Base-by-base conservation (phyloP, 371 early-diverging fungal genomes). In the Actinomortierella ambigua region DNA sequence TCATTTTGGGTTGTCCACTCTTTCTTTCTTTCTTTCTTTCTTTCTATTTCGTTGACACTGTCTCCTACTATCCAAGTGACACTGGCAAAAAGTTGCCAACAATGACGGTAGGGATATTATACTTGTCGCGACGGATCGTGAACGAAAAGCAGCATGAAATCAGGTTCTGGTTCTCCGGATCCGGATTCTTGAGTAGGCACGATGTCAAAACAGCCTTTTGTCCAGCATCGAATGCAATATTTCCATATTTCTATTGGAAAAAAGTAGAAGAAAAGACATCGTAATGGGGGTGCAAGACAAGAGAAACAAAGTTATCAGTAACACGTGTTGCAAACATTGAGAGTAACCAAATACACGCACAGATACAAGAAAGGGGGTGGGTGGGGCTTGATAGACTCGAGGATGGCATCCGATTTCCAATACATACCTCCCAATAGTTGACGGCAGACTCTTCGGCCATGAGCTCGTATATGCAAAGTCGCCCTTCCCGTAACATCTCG, bases 141-240 rank as follows among this genome's bases (percentile, higher is more conserved):
- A 96, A 96, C 39, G 93, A 93, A 64, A 95, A 94, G 71, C 94
- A 95, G 69, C 95, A 95, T 27, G 88, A 87, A 40, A 87, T 87
- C 3, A 84, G 83, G 52, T 75, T 84, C 28, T 82, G 81, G 46
- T 65, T 82, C 27, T 84, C 83, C 7, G 79, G 82, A 43, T 82
- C 82, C 6, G 82, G 80, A 47, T 83, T 83, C 69, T 86, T 87
- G 46, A 94, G 69, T 50, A 90, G 67, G 51, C 93, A 93, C 0
- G 92, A 90, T 9, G 97, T 96, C 68, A 97, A 73, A 11, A 97
- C 95, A 0, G 97, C 96, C 76, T 97, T 95, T 81, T 97, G 95
- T 15, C 91, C 90, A 13, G 93, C 90, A 81, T 97, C 96, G 75
- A 95, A 95, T 1, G 97, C 96, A 61, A 97, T 95, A 57, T 93